Evolutionary conservation across 2,329 filamentous ascomycete species (phyloP), one percentile per base, ranked within the genome.

Genomic region (Fusarium sulawesiense): DNA sequence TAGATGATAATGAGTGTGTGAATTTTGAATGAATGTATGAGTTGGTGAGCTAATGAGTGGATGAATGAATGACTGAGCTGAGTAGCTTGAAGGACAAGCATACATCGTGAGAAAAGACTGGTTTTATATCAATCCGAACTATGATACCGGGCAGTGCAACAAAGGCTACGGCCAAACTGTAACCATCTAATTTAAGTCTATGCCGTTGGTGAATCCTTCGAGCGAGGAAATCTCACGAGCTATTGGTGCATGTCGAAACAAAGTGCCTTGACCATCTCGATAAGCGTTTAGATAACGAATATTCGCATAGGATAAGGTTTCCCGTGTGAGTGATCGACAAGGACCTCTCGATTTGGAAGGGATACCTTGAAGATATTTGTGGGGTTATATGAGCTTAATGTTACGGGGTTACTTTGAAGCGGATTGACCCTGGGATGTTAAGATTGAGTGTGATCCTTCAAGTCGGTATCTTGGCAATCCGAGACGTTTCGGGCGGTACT

Each of bases 371-470:
- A n/a, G 48, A 12, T 8, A 25, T 51, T n/a, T 40, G 49, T 42
- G 49, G 49, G 49, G 49, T 40, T 40, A 18, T 3, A 53, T 42
- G 37, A 53, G 49, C 49, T 53, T 53, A 53, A 53, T 53, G 13
- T 53, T 21, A 53, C 10, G 20, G n/a, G 18, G 32, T 51, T 27
- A 13, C 48, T 9, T 51, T 40, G 21, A 5, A 27, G 21, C 23
- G 49, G 34, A 41, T 53, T 7, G 4, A 1, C 9, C 8, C 18
- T 16, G 10, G 13, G 18, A 12, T 53, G 14, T 2, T 53, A 3
- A 53, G n/a, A 53, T 53, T 53, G 20, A 53, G 13, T 11, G 4
- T 29, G 34, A 41, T 42, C 34, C 37, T 42, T 41, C 23, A 2
- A 50, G 30, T 14, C 11, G 6, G 4, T 18, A 50, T 21, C 16